Evolutionary conservation across 2,329 filamentous ascomycete species (phyloP).

Genomic region (Fusarium sarcochroum): DNA sequence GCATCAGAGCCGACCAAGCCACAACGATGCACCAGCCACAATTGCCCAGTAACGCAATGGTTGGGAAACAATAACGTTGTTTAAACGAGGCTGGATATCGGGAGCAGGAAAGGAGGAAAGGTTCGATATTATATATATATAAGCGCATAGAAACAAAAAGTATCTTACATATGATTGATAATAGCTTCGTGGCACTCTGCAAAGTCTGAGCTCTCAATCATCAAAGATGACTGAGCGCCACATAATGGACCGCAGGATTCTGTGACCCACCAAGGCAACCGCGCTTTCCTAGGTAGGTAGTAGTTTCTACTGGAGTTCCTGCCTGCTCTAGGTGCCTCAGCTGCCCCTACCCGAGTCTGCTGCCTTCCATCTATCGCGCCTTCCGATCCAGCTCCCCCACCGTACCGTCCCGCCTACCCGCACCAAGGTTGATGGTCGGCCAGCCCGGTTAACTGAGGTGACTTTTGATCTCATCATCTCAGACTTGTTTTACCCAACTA

Average conservation of each 20-base stretch:
- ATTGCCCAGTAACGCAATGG: too few relatives aligned
- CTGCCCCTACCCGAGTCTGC: conserved; percentile 19
- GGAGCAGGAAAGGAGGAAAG: too few relatives aligned
- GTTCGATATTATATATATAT: too few relatives aligned
- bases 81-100: too few relatives aligned
- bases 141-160: too few relatives aligned
- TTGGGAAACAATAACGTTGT: too few relatives aligned
- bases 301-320: neutral
- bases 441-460: conserved; percentile 18
- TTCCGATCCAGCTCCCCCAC: conserved; percentile 37
- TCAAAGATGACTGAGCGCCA: conserved; percentile 1
- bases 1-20: too few relatives aligned
- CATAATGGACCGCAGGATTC: neutral
- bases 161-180: neutral
- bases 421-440: conserved; percentile 24
- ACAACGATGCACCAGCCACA: too few relatives aligned
- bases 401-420: conserved; percentile 37
- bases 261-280: neutral
- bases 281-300: conserved; percentile 14
- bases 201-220: neutral
- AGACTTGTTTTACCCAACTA: neutral
- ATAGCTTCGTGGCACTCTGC: neutral
- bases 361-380: conserved; percentile 33
- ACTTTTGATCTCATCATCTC: conserved; percentile 29
- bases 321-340: conserved; percentile 10